These are phyloP conservation scores for Aspergillus cejpii DNA, from an alignment of 2,329 filamentous ascomycete genomes.

Conservation along the genomic window DNA sequence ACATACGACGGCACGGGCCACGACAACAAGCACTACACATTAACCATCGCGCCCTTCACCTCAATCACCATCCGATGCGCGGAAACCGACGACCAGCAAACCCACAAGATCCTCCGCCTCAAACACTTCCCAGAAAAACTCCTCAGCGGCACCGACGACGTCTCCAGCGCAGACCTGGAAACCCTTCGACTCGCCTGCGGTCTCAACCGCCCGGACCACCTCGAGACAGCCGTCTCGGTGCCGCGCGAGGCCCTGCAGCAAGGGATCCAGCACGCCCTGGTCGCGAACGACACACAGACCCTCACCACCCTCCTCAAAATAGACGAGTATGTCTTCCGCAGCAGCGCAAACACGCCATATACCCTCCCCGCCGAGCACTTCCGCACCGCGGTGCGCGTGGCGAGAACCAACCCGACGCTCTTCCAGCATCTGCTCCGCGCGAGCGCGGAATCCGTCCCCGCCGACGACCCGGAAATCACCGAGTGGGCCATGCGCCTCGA, in stretches of 20 bases:
- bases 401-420: conserved; percentile 21
- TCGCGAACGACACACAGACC: conserved; percentile 26
- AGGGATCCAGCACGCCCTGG: conserved; percentile 38
- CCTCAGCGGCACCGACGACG: conserved; percentile 24
- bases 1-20: conserved; percentile 16
- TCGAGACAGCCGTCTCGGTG: conserved; percentile 17
- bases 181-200: conserved; percentile 31
- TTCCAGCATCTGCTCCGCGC: conserved; percentile 34
- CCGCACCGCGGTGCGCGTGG: conserved; percentile 23
- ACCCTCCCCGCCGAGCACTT: conserved; percentile 32
- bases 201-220: conserved; percentile 12
- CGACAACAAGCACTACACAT: conserved; percentile 13
- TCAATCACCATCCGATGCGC: conserved; percentile 16
- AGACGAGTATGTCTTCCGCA: conserved; percentile 28
- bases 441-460: conserved; percentile 35
- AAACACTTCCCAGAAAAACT: conserved; percentile 25
- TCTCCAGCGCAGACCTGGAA: conserved; percentile 31
- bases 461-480: conserved; percentile 31
- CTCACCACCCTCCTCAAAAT: conserved; percentile 36
- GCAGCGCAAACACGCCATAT: conserved; percentile 16
- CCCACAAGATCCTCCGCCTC: conserved; percentile 18
- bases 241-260: conserved; percentile 32
- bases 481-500: conserved; percentile 31
- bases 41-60: conserved; percentile 18
- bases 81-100: conserved; percentile 5